Base-by-base conservation (phyloP, 306 rosid species). In the Trichosanthes cucumerina region DNA sequence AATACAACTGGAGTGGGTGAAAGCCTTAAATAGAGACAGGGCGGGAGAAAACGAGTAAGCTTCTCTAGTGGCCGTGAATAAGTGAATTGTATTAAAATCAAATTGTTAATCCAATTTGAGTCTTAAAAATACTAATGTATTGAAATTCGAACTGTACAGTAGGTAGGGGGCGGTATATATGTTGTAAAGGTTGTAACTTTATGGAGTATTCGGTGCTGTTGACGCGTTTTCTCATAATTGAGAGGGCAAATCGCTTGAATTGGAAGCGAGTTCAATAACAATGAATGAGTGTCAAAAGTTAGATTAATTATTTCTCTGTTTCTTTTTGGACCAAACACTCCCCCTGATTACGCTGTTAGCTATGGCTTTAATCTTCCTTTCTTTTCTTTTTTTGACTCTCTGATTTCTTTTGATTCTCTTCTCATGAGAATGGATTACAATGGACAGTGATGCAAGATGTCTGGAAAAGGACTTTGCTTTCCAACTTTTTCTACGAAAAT, bases 11-110 rank as follows among this genome's bases (percentile, higher is more conserved):
- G 47, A 82, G 49, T 9, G 11, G 47, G 73, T 75, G 79, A 77
- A 65, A 46, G 81, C 81, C 28, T 78, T 84, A 81, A 79, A 87
- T 85, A 87, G 71, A 62, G 53, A 47, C 72, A 77, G 62, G 72
- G 88, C 84, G 85, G 87, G 88, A 87, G 52, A 16, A 78, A 31
- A 62, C 69, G 0, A 12, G n/a, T n/a, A n/a, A 33, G 19, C n/a
- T 64, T 62, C 68, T 11, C 10, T n/a, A n/a, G 26, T 54, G 26
- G 39, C 39, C 4, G 39, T 36, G 26, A 43, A 43, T 43, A 19
- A 24, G n/a, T n/a, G 18, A 43, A 43, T 43, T 36, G 44, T 6
- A 8, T 36, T 9, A 65, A 65, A 36, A 64, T 64, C 34, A 34
- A 33, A 33, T 64, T 64, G 39, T 33, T 24, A 6, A 65, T 19